These are phyloP conservation scores for Ustilago crameri DNA, from an alignment of 1,284 basidiomycete species.

Conservation along the genomic window DNA sequence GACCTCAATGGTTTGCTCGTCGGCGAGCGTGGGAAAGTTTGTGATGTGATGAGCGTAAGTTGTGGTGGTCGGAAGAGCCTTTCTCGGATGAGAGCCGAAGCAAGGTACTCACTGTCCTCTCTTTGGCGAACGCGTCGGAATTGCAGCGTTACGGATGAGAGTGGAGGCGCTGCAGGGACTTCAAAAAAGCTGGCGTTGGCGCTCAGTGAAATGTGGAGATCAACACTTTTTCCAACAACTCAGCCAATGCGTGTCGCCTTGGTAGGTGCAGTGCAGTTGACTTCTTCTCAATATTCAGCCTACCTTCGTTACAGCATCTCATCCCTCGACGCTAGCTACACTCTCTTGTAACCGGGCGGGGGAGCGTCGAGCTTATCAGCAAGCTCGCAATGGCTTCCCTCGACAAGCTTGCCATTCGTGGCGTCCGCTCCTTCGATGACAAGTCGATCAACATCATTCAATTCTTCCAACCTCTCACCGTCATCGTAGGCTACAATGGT, in stretches of 20 bases:
- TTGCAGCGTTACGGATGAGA: neutral
- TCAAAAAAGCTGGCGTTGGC: neutral
- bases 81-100: slow-evolving; percentile 18
- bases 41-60: slow-evolving; percentile 1
- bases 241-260: neutral
- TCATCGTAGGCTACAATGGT: slow-evolving; percentile 98
- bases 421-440: slow-evolving; percentile 73
- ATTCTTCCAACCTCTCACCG: slow-evolving; percentile 96
- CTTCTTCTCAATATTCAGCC: neutral
- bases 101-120: neutral
- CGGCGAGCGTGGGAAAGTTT: neutral
- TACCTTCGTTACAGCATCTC: too few species aligned
- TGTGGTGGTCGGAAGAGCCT: neutral
- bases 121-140: neutral
- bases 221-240: slow-evolving; percentile 4
- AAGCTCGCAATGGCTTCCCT: slow-evolving; percentile 62
- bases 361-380: too few species aligned
- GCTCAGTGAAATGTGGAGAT: neutral
- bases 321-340: too few species aligned
- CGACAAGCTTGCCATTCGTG: slow-evolving; percentile 68
- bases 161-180: neutral
- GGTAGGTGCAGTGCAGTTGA: neutral
- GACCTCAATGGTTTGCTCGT: neutral
- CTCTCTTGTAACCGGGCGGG: too few species aligned
- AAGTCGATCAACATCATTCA: slow-evolving; percentile 93